Base-by-base conservation (phyloP, 1,284 basidiomycete species). In the Moesziomyces parantarcticus region DNA sequence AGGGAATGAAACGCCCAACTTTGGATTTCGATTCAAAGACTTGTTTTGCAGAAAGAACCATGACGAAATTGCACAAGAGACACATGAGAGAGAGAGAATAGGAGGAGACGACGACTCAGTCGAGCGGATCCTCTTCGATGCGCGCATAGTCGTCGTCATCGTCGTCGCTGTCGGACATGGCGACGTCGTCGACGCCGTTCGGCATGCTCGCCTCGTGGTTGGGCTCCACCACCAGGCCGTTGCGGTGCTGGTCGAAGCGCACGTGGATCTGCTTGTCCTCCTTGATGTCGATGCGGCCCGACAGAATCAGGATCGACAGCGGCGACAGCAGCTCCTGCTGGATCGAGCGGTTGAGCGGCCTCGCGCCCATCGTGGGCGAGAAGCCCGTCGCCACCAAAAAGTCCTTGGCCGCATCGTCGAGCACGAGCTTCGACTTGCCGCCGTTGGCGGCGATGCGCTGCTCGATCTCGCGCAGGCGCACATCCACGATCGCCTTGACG, bases 291-390 rank as follows among this genome's bases (percentile, higher is more conserved):
- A 97, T 86, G 51, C 90, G 88, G 73, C 92, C 93, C 40, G 92
- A 90, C 48, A 99, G 89, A 50, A 99, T 88, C 86, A 93, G 88
- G 64, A 92, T 87, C 20, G 93, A 94, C 46, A 99, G 86, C 10
- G 96, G 96, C 84, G 97, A 95, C 77, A 99, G 88, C 48, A 99
- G 87, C 83, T 98, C 93, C 79, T 89, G 90, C 85, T 97, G 94
- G 79, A 99, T 97, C 9, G 92, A 89, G 43, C 95, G 89, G 81
- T 93, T 92, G 71, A 99, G 88, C 2, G 96, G 96, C 55, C 96
- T 89, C 56, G 95, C 96, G 48, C 77, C 79, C 73, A 82, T 78
- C 69, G 65, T 75, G 1, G 84, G 83, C 56, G 76, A 80, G 66
- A 83, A 98, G 0, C 95, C 75, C 22, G 73, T 67, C 45, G 75